Evolutionary conservation across 106 monocot species (phyloP).

Genomic region (Amphibolis antarctica): DNA sequence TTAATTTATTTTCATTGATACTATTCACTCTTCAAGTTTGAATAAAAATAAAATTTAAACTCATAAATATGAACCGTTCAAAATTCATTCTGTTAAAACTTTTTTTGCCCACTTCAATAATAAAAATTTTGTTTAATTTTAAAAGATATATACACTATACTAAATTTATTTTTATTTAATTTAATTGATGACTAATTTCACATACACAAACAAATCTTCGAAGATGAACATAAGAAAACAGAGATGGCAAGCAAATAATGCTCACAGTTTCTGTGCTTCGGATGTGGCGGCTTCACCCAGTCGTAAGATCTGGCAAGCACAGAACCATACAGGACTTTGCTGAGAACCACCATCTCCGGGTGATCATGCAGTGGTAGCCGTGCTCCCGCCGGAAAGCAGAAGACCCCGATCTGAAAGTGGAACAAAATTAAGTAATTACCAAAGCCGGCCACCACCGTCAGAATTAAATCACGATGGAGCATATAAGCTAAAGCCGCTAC

Average conservation of each 20-base stretch:
- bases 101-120: too few relatives aligned
- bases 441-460: background rate
- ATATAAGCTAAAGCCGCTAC: too few relatives aligned
- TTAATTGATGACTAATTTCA: too few relatives aligned
- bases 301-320: conserved; percentile 31
- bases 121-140: too few relatives aligned
- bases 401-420: conserved; percentile 31
- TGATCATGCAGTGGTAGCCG: conserved; percentile 38
- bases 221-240: background rate
- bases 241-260: background rate
- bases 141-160: background rate
- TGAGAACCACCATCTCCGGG: conserved; percentile 43
- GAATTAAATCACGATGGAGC: too few relatives aligned
- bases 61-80: too few relatives aligned
- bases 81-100: too few relatives aligned
- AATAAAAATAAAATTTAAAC: too few relatives aligned
- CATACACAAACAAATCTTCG: too few relatives aligned
- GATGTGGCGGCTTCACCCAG: conserved; percentile 21
- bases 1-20: too few relatives aligned
- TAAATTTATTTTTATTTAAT: background rate
- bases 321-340: conserved; percentile 39
- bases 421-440: too few relatives aligned
- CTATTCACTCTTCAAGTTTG: too few relatives aligned
- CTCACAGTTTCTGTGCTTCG: conserved; percentile 1
- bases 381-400: conserved; percentile 36